phyloP scores from a whole-genome alignment of 2,329 filamentous ascomycete species.

The Paracorniculantispora psalliotae region DNA sequence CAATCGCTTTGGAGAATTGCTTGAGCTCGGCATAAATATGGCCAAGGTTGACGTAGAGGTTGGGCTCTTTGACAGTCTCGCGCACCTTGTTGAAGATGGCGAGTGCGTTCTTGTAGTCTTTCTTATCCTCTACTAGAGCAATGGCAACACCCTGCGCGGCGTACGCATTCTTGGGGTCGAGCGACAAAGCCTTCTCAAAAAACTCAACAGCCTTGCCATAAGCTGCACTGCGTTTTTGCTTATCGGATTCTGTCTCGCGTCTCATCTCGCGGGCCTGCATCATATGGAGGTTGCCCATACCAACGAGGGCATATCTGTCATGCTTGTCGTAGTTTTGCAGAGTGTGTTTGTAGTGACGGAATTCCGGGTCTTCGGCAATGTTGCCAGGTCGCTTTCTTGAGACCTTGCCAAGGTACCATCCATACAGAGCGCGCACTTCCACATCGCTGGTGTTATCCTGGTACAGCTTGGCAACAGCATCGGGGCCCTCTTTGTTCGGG shows the following conservation, averaged over 20 bases:
- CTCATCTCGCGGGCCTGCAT: conserved; percentile 90
- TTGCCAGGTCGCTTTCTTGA: conserved; percentile 78
- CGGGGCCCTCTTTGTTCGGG: conserved; percentile 80
- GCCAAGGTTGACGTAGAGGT: conserved; percentile 87
- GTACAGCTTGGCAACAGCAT: conserved; percentile 79
- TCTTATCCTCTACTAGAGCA: conserved; percentile 89
- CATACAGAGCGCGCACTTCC: conserved; percentile 87
- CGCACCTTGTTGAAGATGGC: conserved; percentile 86
- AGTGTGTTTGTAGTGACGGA: conserved; percentile 94
- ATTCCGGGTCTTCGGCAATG: conserved; percentile 82
- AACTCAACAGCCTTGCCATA: conserved; percentile 95
- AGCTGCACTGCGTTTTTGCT: conserved; percentile 79
- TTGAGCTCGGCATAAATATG: conserved; percentile 88
- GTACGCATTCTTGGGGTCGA: conserved; percentile 94
- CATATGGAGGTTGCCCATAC: conserved; percentile 93
- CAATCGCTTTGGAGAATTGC: conserved; percentile 87
- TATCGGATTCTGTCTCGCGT: conserved; percentile 81
- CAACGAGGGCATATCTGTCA: conserved; percentile 91
- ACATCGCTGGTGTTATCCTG: conserved; percentile 79
- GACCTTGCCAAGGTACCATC: conserved; percentile 86
- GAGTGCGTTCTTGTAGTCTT: conserved; percentile 76
- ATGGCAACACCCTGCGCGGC: conserved; percentile 95
- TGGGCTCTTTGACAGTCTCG: conserved; percentile 83
- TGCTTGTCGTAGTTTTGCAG: conserved; percentile 94
- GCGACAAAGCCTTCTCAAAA: conserved; percentile 91